A percentile compares a stretch with the other conserved stretches of the same genome.
Conservation (phyloP, 176 grass and related monocot genomes). For the Oryza australiensis region DNA sequence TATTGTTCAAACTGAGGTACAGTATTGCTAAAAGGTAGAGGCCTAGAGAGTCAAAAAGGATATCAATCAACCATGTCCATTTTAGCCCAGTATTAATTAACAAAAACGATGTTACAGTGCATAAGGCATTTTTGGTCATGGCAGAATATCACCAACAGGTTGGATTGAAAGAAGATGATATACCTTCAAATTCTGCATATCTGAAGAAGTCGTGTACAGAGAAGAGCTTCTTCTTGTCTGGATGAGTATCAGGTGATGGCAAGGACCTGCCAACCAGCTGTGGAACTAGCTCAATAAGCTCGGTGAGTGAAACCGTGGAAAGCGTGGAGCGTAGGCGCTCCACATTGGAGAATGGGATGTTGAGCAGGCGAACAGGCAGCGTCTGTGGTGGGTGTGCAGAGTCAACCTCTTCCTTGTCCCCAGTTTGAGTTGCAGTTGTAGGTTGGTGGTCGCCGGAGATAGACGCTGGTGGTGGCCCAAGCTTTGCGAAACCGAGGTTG, state of each 20-base stretch:
- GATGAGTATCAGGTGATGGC: slow-evolving; percentile 49
- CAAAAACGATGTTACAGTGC: background rate
- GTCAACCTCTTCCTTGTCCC: slow-evolving; percentile 43
- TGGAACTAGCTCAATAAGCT: slow-evolving; percentile 77
- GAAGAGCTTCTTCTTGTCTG: slow-evolving; percentile 97
- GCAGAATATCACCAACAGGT: too few relatives aligned
- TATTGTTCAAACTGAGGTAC: background rate
- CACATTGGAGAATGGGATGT: slow-evolving; percentile 83
- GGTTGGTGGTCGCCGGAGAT: slow-evolving; percentile 13
- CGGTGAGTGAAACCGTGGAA: slow-evolving; percentile 63
- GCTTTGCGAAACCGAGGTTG: slow-evolving; percentile 73
- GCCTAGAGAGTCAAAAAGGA: too few relatives aligned
- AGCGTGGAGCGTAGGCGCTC: slow-evolving; percentile 81
- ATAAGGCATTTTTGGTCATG: too few relatives aligned
- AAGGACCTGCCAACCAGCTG: slow-evolving; percentile 64
- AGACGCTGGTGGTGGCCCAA: slow-evolving; percentile 38
- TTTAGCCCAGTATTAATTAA: background rate
- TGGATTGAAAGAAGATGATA: background rate
- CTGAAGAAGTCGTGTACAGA: slow-evolving; percentile 95
- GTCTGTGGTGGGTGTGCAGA: slow-evolving; percentile 42
- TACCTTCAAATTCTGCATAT: slow-evolving; percentile 89
- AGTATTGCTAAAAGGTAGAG: background rate
- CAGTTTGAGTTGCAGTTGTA: background rate
- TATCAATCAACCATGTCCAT: background rate
- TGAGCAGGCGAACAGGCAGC: slow-evolving; percentile 61